Base-by-base conservation (phyloP, 208 protist genomes). In the Crithidia sp. region DNA sequence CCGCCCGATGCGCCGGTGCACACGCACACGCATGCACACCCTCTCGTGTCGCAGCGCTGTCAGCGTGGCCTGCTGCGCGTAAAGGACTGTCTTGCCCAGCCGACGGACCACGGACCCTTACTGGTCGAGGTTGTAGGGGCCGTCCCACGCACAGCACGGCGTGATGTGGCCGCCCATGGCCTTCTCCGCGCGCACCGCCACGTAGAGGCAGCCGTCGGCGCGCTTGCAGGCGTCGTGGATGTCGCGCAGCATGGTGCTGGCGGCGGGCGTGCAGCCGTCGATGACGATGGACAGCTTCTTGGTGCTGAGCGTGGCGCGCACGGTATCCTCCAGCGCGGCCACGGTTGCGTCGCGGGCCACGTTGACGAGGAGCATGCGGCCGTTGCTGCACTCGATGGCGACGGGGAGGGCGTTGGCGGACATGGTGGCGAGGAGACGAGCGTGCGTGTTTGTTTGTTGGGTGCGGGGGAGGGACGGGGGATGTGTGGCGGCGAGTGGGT, bases 311-410 rank as follows among this genome's bases (percentile, higher is more conserved):
- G 47, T 28, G 49, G 72, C 59, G 50, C 65, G 47, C 66, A 59
- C 74, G 13, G 65, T 68, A 47, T 12, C 59, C 67, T 79, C 74
- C 4, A 79, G 43, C 47, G 64, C 74, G 9, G 67, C 74, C 37
- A 74, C 61, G 4, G 55, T 72, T 17, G 74, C 59, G 45, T 57
- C 65, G 61, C 12, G 43, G 2, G 67, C 45, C 8, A 79, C 54
- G 17, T 61, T 14, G 47, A 79, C 40, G 41, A 71, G 53, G 44
- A 19, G 60, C 49, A 45, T 28, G 28, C 28, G 28, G 28, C 28
- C 59, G 43, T 66, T 69, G 13, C 13, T 44, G 54, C 41, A 50
- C 53, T 63, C 58, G 41, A 63, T 43, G 58, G 58, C 45, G 58
- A 52, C 50, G 58, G 19, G 45, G 41, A 52, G n/a, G 41, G 45